phyloP scores from a whole-genome alignment of 192 early-diverging fungal genomes.

The Anaeromyces robustus region DNA sequence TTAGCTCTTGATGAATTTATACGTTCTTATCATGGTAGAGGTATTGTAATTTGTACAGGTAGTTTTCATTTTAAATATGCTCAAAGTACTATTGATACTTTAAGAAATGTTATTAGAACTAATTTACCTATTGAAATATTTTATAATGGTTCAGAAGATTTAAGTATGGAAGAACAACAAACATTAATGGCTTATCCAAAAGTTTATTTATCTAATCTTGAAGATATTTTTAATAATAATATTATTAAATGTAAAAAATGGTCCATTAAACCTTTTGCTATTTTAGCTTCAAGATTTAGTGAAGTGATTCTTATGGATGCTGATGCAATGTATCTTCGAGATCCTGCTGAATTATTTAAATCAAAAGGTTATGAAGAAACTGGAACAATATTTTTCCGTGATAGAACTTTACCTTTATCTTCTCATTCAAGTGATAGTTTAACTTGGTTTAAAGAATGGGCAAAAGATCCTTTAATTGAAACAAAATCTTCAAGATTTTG shows the following conservation, averaged over 20 bases:
- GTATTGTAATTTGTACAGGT: not conserved
- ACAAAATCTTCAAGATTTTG: not conserved
- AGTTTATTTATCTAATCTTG: not conserved
- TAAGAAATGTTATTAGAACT: not conserved
- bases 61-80: not conserved
- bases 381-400: not conserved
- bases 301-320: not conserved
- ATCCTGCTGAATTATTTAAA: not conserved
- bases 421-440: not conserved
- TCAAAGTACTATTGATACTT: not conserved
- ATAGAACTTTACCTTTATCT: not conserved
- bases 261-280: not conserved
- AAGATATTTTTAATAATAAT: not conserved
- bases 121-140: not conserved
- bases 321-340: not conserved
- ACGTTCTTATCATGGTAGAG: not conserved
- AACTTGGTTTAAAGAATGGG: not conserved
- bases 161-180: not conserved
- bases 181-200: not conserved
- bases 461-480: not conserved
- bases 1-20: not conserved
- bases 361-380: not conserved
- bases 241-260: not conserved
- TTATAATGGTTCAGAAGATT: not conserved
- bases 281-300: not conserved